phyloP scores from a whole-genome alignment of 2,329 filamentous ascomycete species.

The Peltaster fructicola region DNA sequence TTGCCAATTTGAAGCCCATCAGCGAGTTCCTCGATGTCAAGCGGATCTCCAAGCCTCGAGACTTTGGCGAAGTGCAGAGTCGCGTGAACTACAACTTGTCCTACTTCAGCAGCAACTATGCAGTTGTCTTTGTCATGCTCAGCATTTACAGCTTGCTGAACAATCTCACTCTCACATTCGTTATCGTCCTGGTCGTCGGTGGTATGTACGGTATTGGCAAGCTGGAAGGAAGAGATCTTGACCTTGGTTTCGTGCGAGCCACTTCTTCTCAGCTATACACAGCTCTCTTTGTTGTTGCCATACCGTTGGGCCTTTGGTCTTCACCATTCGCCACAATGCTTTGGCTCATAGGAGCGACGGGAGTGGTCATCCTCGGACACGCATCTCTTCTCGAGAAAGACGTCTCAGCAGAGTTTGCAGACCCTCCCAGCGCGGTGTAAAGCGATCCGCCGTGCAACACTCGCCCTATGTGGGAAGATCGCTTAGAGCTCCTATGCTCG shows the following conservation, averaged over 20 bases:
- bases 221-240: conserved; percentile 73
- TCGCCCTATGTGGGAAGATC: conserved; percentile 51
- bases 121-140: conserved; percentile 81
- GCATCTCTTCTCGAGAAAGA: conserved; percentile 94
- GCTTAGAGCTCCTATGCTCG: too few relatives aligned
- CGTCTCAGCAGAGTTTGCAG: conserved; percentile 99
- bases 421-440: too few relatives aligned
- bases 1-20: conserved; percentile 80
- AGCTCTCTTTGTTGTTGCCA: conserved; percentile 59
- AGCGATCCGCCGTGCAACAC: conserved; percentile 92
- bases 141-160: conserved; percentile 88
- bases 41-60: conserved; percentile 81
- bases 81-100: conserved; percentile 93
- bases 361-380: conserved; percentile 86
- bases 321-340: conserved; percentile 72
- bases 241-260: conserved; percentile 65
- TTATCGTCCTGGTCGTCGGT: conserved; percentile 70
- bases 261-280: conserved; percentile 92
- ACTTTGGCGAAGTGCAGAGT: conserved; percentile 78
- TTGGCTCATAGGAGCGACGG: conserved; percentile 91
- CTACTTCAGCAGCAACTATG: conserved; percentile 98
- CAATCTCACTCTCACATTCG: conserved; percentile 73
- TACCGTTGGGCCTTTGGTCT: conserved; percentile 71
- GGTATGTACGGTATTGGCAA: conserved; percentile 87
- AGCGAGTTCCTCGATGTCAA: conserved; percentile 94